Percentiles rank a stretch among this genome's conserved stretches.
Conservation (phyloP, 345 rosid genomes). For the Hibiscus trionum region DNA sequence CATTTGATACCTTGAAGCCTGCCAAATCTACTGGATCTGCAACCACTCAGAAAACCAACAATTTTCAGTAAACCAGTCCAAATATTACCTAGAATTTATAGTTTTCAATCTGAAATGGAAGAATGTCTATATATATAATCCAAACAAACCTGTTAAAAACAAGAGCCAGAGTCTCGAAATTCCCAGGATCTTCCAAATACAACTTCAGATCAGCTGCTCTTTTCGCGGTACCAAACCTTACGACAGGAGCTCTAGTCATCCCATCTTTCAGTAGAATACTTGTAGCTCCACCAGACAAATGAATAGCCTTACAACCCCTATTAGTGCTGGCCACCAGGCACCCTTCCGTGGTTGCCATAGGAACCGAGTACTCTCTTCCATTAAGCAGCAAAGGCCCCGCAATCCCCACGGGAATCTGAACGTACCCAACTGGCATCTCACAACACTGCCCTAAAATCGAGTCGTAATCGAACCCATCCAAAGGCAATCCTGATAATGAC, state of each 20-base stretch:
- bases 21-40: not conserved
- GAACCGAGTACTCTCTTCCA: not conserved
- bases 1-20: not conserved
- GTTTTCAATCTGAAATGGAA: not conserved
- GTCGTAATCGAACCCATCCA: not conserved
- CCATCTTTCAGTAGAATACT: not conserved
- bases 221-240: not conserved
- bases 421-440: not conserved
- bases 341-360: not conserved
- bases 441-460: not conserved
- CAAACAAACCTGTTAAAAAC: not conserved
- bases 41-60: not conserved
- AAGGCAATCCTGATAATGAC: not conserved
- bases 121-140: not conserved
- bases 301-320: not conserved
- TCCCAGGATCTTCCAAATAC: not conserved
- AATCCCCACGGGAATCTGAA: not conserved
- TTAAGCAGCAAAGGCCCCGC: not conserved
- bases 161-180: not conserved
- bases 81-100: not conserved
- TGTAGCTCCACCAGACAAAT: not conserved
- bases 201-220: not conserved
- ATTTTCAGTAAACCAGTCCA: not conserved
- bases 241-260: not conserved
- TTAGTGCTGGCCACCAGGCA: not conserved